Evolutionary conservation across 73 alveolate genomes (phyloP), one percentile per base, ranked within the genome.

Genomic region (Symbiodinium pilosum): DNA sequence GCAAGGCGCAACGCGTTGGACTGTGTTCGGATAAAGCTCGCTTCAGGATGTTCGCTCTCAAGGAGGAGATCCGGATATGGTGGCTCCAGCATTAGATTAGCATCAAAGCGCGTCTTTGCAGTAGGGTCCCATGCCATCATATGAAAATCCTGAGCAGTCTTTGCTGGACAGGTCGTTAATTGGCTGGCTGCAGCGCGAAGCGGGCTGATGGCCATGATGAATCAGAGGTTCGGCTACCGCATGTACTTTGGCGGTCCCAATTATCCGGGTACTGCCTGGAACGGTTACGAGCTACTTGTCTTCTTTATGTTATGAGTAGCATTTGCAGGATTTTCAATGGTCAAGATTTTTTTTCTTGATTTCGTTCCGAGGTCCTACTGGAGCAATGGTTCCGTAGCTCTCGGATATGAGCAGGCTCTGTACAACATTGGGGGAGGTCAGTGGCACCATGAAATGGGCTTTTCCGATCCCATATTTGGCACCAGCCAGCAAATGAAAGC

Each of bases 151-250:
- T 54, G 12, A 54, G 73, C 20, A 54, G 1, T 54, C 30, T 16
- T 64, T n/a, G 41, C 38, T 9, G 41, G 59, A 47, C 59, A 89
- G 95, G 95, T 89, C 44, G 95, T 89, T 26, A 89, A 89, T 40
- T 89, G 95, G 95, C 95, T 89, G 44, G 75, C 95, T 4, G 95
- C 95, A 39, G 95, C 95, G 26, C 75, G 95, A 54, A 89, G 87
- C 36, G 95, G 87, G 14, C 41, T 89, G 73, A 34, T 89, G 95
- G 95, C 95, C 43, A 89, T 89, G 95, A 89, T 32, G 95, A 59
- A 89, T 59, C 73, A 89, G 95, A 42, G 42, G 71, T 89, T 89
- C 47, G 95, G 71, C 68, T 89, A 89, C 95, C 73, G 75, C 18
- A 89, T 89, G 95, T 89, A 89, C 56, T 89, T 89, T 30, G 95